phyloP scores from a whole-genome alignment of 192 early-diverging fungal species.

The Chytriomyces hyalinus region DNA sequence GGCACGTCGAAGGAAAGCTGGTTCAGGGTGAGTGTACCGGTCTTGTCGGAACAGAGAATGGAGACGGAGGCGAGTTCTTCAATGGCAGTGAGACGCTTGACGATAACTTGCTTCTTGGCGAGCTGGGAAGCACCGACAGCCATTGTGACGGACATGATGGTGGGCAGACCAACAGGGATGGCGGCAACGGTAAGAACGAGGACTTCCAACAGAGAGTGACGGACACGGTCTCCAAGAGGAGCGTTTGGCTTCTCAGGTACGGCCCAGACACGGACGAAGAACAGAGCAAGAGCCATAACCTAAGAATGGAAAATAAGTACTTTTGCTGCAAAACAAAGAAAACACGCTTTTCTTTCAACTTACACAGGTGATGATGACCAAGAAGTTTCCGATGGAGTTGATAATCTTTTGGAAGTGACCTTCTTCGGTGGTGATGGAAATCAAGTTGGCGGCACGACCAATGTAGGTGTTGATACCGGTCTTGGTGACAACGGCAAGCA shows the following conservation, averaged over 20 bases:
- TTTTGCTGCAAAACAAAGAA: too few species aligned
- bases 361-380: slow-evolving; percentile 70
- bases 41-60: slow-evolving; percentile 74
- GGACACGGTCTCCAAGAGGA: background rate
- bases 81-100: slow-evolving; percentile 88
- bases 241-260: slow-evolving; percentile 58
- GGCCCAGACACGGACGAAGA: slow-evolving; percentile 56
- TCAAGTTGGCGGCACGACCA: slow-evolving; percentile 89
- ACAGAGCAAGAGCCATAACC: slow-evolving; percentile 62
- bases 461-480: slow-evolving; percentile 91
- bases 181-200: slow-evolving; percentile 87
- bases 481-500: slow-evolving; percentile 89
- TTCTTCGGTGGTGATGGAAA: slow-evolving; percentile 85
- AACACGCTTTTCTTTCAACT: too few species aligned
- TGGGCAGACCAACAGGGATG: slow-evolving; percentile 90
- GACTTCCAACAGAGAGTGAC: slow-evolving; percentile 60
- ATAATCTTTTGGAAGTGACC: slow-evolving; percentile 93
- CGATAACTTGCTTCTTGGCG: slow-evolving; percentile 85
- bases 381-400: slow-evolving; percentile 86
- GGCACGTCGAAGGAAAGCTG: slow-evolving; percentile 90
- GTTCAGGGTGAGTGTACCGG: slow-evolving; percentile 91
- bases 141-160: slow-evolving; percentile 93
- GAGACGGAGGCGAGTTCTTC: slow-evolving; percentile 91
- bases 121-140: slow-evolving; percentile 87
- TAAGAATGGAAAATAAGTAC: too few species aligned